Conservation (phyloP, 1,284 basidiomycete species). For the Golubevia pallescens region DNA sequence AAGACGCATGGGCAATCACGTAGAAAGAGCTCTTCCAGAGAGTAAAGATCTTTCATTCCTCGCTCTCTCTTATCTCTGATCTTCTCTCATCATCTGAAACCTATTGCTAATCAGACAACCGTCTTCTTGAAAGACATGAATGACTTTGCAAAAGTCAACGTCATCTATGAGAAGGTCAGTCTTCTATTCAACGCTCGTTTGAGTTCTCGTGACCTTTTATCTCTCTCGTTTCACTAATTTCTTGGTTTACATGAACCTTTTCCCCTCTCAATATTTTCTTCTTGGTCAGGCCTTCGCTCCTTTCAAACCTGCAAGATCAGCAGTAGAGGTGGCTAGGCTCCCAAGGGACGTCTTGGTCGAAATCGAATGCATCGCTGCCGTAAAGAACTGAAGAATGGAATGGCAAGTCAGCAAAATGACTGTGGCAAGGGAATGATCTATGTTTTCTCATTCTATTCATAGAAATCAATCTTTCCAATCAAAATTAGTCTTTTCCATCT, state of each 20-base stretch:
- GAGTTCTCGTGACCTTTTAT: not conserved
- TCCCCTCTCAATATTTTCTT: not conserved
- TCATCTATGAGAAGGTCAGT: conserved; percentile 62
- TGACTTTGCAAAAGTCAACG: conserved; percentile 85
- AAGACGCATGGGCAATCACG: too few species aligned
- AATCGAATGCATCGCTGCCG: conserved; percentile 81
- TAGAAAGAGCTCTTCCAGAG: not conserved
- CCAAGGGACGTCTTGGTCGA: conserved; percentile 85
- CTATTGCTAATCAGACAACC: conserved; percentile 62
- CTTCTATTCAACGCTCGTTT: not conserved
- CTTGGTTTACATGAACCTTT: not conserved
- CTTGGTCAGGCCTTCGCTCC: conserved; percentile 34
- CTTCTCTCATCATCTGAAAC: not conserved
- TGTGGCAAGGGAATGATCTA: too few species aligned
- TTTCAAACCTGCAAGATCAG: conserved; percentile 87
- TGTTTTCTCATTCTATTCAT: too few species aligned
- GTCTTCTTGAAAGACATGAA: conserved; percentile 92
- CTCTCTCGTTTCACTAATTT: not conserved
- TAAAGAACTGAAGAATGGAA: too few species aligned
- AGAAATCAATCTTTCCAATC: too few species aligned
- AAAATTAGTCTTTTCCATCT: too few species aligned
- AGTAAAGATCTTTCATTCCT: not conserved
- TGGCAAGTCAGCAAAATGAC: too few species aligned
- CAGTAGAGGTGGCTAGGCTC: conserved; percentile 76
- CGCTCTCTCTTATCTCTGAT: conserved; percentile 66